phyloP scores from a whole-genome alignment of 768 basidiomycete genomes.

The Russula sp. region DNA sequence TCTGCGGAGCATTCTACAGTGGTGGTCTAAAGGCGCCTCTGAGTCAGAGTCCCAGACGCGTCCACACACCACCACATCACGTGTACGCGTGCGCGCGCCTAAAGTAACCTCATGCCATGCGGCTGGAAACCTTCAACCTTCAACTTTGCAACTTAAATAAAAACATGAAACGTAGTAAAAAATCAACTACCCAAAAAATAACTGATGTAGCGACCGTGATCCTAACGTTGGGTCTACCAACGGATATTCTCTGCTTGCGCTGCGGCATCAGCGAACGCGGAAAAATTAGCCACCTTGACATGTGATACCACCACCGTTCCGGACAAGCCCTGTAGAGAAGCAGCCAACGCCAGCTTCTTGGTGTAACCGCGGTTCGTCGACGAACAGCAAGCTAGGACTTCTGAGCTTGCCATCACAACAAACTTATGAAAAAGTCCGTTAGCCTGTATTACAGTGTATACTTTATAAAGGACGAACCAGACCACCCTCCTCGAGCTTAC shows the following conservation, averaged over 20 bases:
- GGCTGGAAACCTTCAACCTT: too few relatives aligned
- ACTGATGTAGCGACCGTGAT: not conserved
- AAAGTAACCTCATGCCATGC: too few relatives aligned
- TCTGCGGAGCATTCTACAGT: slow-evolving; percentile 56
- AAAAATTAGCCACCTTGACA: slow-evolving; percentile 19
- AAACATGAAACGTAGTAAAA: not conserved
- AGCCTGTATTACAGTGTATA: not conserved
- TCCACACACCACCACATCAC: slow-evolving; percentile 8
- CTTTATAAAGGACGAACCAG: slow-evolving; percentile 11
- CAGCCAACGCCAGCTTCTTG: slow-evolving; percentile 15
- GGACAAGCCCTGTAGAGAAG: slow-evolving; percentile 13
- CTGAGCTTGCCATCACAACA: slow-evolving; percentile 20
- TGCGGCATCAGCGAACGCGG: slow-evolving; percentile 22
- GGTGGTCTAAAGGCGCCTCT: not conserved
- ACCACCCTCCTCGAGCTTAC: slow-evolving; percentile 18
- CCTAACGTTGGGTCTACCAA: slow-evolving; percentile 30
- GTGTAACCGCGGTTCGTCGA: slow-evolving; percentile 18
- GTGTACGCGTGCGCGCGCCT: slow-evolving; percentile 5
- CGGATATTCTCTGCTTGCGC: slow-evolving; percentile 37
- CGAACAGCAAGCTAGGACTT: slow-evolving; percentile 21
- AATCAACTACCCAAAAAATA: not conserved
- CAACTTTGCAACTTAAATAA: not conserved
- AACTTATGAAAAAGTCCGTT: slow-evolving; percentile 11
- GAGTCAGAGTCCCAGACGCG: not conserved
- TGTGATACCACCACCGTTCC: slow-evolving; percentile 24